Evolutionary conservation across 225 moss, liverwort and hornwort species (phyloP), one percentile per base, ranked within the genome.

Genomic region (Anthoceros angustus): DNA sequence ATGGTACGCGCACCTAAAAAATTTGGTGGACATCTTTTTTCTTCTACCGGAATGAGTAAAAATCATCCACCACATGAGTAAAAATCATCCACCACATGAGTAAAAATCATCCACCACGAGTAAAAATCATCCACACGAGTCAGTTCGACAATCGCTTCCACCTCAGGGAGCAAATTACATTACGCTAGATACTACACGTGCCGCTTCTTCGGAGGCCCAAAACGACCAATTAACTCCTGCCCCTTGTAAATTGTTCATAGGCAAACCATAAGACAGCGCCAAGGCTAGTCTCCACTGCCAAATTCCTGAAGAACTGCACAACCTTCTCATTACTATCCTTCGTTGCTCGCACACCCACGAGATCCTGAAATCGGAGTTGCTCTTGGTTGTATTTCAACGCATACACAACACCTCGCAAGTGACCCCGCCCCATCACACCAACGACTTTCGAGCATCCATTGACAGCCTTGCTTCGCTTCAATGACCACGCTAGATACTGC

Each of bases 401-500:
- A 70, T 79, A 79, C 0, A 84, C 84, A 3, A 86, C 66, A 9
- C 89, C 89, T 6, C 89, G 82, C 75, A 89, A 65, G 70, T 89
- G 89, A 49, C 86, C 89, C 72, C 67, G 84, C 21, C 89, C 89
- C 38, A 86, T 76, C 41, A 89, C 82, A 64, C 89, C 89, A 5
- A 89, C 89, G 10, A 89, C 89, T 68, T 76, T 74, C 62, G 78
- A 68, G 64, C 82, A 82, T 63, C 86, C 89, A 67, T 86, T 89
- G 67, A 89, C 89, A 14, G 89, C 89, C 72, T 89, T 86, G 65
- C 89, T 89, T 41, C 86, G 78, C 75, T 86, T 89, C 80, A 89
- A 38, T 40, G 89, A 89, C 89, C 89, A 89, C 26, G 86, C 84
- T 18, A 89, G 77, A 66, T 89, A 89, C 83, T 83, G 73, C 43